Conservation (phyloP, 371 early-diverging fungal species). For the Mucor velutinosus region DNA sequence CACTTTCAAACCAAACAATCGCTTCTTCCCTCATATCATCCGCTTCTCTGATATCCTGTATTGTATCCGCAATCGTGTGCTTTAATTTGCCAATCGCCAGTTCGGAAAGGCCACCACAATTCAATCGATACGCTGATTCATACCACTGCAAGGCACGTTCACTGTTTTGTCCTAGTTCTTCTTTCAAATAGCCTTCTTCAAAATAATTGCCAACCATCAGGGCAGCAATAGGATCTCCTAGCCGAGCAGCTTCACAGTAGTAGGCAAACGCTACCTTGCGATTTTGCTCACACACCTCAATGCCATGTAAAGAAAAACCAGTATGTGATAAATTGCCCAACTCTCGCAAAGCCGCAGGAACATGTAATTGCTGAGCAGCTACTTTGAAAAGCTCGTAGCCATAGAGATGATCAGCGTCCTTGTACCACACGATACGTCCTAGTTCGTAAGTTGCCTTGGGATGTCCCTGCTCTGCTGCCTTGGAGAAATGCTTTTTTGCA, state of each 20-base stretch:
- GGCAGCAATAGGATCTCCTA: conserved; percentile 24
- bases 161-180: conserved; percentile 9
- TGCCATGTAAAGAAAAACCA: conserved; percentile 11
- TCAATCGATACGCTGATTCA: conserved; percentile 23
- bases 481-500: conserved; percentile 32
- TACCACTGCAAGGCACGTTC: conserved; percentile 29
- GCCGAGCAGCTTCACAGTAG: conserved; percentile 25
- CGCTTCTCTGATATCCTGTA: conserved; percentile 8
- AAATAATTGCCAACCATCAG: conserved; percentile 32
- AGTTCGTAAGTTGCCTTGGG: conserved; percentile 31
- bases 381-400: conserved; percentile 20
- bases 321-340: conserved; percentile 27
- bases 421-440: conserved; percentile 31
- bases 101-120: conserved; percentile 24
- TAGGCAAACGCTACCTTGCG: conserved; percentile 23
- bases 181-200: conserved; percentile 26
- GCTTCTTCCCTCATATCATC: conserved; percentile 30
- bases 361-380: conserved; percentile 13
- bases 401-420: conserved; percentile 13
- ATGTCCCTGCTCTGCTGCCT: conserved; percentile 37
- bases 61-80: conserved; percentile 10
- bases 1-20: conserved; percentile 26
- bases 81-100: conserved; percentile 28
- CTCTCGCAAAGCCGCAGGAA: conserved; percentile 21
- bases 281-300: conserved; percentile 20